phyloP scores from a whole-genome alignment of 371 early-diverging fungal species.

The Synchytrium microbalum region DNA sequence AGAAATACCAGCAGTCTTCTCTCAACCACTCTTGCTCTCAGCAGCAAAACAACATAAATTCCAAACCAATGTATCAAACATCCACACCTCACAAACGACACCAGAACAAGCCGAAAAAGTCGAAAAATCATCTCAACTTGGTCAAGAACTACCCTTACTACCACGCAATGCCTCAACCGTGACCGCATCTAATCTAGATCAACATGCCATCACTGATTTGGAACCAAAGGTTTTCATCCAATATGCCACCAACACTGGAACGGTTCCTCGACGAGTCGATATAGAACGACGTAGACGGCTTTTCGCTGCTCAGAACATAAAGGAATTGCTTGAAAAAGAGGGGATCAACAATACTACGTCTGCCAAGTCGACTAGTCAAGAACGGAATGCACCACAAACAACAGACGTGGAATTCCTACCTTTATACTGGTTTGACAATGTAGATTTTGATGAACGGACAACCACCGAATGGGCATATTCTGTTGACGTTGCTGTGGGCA shows the following conservation, averaged over 20 bases:
- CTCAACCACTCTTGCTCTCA: neutral
- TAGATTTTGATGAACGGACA: conserved; percentile 39
- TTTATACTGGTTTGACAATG: conserved; percentile 37
- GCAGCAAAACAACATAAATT: neutral
- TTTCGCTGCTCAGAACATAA: conserved; percentile 16
- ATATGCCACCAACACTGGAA: conserved; percentile 31
- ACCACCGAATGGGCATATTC: conserved; percentile 42
- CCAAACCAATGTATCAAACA: neutral
- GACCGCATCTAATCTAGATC: neutral
- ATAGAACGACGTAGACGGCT: conserved; percentile 42
- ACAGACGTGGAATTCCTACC: conserved; percentile 24
- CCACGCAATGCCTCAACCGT: neutral
- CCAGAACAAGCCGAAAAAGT: neutral
- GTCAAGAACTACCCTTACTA: no score
- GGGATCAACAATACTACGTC: neutral
- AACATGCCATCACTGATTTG: neutral
- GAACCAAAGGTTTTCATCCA: conserved; percentile 48
- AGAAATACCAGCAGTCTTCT: neutral
- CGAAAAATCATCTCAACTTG: neutral
- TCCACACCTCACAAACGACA: neutral
- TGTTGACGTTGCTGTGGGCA: neutral
- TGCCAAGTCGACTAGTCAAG: neutral
- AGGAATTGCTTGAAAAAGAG: neutral
- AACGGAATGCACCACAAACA: conserved; percentile 1
- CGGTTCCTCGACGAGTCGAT: conserved; percentile 43